Evolutionary conservation across 495 filamentous ascomycete species (phyloP).

Genomic region (Hypomontagnella submonticulosa): DNA sequence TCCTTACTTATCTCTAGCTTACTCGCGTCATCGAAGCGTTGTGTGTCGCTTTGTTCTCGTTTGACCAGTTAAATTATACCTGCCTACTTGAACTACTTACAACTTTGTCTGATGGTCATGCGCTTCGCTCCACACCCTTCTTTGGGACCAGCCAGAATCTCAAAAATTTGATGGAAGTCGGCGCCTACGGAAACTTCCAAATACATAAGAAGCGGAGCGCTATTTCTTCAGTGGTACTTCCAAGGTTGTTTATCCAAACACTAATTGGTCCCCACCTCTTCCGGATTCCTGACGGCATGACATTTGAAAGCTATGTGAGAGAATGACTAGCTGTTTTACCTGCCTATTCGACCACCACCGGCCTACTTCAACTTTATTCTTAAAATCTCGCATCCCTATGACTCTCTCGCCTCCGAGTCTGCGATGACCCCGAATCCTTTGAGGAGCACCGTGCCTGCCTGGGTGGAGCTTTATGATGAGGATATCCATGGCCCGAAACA

Average conservation of each 20-base stretch:
- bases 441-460: constrained; percentile 46
- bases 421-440: constrained; percentile 48
- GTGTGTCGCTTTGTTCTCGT: background rate
- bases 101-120: constrained; percentile 7
- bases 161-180: constrained; percentile 30
- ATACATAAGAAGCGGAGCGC: constrained; percentile 3
- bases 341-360: constrained; percentile 21
- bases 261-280: constrained; percentile 33
- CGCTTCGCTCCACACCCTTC: constrained; percentile 20
- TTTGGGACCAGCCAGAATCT: constrained; percentile 9
- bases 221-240: constrained; percentile 13
- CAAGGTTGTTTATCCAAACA: constrained; percentile 6
- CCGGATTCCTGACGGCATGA: constrained; percentile 29
- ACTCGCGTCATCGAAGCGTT: constrained; percentile 5
- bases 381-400: constrained; percentile 38
- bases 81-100: background rate
- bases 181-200: constrained; percentile 25
- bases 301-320: constrained; percentile 26
- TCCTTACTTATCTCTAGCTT: constrained; percentile 15
- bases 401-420: constrained; percentile 19
- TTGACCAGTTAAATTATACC: constrained; percentile 8
- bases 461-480: constrained; percentile 49
- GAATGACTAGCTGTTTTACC: constrained; percentile 34
- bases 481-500: constrained; percentile 39
- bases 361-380: constrained; percentile 33